These are phyloP conservation scores for Lepidium africanum DNA, from an alignment of 345 rosid species.

Conservation along the genomic window DNA sequence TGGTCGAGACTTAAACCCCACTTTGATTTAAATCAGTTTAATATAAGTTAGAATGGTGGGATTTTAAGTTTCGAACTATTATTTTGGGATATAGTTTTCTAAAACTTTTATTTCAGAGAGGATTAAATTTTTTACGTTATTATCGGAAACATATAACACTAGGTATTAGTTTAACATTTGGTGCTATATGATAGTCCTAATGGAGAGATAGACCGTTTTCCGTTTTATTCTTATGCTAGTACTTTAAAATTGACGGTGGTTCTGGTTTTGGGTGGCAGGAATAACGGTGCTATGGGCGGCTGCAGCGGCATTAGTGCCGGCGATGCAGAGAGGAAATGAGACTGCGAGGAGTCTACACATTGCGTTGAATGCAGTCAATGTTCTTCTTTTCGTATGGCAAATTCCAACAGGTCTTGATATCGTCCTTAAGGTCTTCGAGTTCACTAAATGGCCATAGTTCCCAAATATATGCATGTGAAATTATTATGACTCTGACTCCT, in stretches of 20 bases:
- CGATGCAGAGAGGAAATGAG: constrained; percentile 86
- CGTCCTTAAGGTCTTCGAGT: constrained; percentile 68
- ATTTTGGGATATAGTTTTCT: no score
- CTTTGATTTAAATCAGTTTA: no score
- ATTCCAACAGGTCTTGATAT: constrained; percentile 86
- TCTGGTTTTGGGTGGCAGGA: constrained; percentile 27
- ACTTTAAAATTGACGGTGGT: neutral
- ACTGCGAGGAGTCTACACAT: constrained; percentile 83
- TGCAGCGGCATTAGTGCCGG: constrained; percentile 77
- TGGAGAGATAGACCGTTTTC: no score
- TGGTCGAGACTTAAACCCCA: no score
- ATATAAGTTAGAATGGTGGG: no score
- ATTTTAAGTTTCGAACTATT: no score
- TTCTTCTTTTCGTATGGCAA: constrained; percentile 68
- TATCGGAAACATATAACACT: no score
- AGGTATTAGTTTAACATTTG: no score
- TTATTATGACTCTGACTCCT: neutral
- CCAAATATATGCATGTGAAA: neutral
- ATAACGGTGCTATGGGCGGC: constrained; percentile 82
- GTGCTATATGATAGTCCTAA: no score
- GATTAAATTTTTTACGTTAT: no score
- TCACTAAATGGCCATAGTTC: constrained; percentile 73
- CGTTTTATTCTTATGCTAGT: no score
- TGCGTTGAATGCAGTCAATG: constrained; percentile 59
- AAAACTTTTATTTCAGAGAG: no score